Base-by-base conservation (phyloP, 2,329 filamentous ascomycete genomes). In the Taxawa tesnikishii region DNA sequence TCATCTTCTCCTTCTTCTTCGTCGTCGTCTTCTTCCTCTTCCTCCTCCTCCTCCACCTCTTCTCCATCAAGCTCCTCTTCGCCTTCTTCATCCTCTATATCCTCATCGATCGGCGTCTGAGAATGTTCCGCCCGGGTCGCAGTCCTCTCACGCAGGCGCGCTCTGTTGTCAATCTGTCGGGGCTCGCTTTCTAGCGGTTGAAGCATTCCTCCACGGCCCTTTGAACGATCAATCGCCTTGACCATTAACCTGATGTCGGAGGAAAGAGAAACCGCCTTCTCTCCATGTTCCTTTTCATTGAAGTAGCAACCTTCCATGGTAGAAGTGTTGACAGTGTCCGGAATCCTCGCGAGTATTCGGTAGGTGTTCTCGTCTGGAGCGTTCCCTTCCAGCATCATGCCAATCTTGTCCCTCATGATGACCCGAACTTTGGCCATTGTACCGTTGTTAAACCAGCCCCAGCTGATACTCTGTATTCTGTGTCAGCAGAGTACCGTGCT, bases 391-490 rank as follows among this genome's bases (percentile, higher is more conserved):
- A 60, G 48, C 11, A 64, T 51, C 12, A 44, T 50, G 26, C 55
- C 67, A 48, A 94, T 76, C 58, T 93, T 94, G 29, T 78, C 76
- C 50, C 85, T 83, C 78, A 94, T 87, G 42, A 93, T 77, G 3
- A 80, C 75, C 46, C 87, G 85, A 27, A 79, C 76, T 50, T 94
- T 94, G 27, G 78, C 75, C 65, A 84, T 78, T 1, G 82, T 76
- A 5, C 84, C 84, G 36, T 79, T 79, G 40, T 78, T 73, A 50
- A 78, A 94, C 83, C 83, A 98, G 2, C 88, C 88, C 44, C 83
- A 82, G 9, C 49, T 53, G 13, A 56, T 52, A 5, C 44, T 46
- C 28, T 43, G 15, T 11, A n/a, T 40, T 36, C 12, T 44, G 38
- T n/a, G 15, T 29, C 21, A 19, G 32, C 9, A n/a, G 9, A 15